Base-by-base conservation (phyloP, 202 grass and related monocot genomes). In the Digitaria exilis region DNA sequence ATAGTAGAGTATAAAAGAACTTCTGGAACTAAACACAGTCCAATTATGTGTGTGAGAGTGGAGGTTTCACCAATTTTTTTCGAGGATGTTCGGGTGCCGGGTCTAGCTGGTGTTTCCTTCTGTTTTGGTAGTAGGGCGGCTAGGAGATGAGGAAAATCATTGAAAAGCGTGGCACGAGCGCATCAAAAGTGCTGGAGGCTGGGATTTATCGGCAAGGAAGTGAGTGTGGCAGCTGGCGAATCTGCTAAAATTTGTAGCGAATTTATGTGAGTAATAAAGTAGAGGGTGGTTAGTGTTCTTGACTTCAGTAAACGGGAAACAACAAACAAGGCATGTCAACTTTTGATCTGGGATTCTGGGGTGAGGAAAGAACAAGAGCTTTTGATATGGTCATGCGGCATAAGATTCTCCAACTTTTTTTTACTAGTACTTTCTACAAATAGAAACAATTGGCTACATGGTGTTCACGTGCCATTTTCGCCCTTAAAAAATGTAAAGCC, bases 391-490 rank as follows among this genome's bases (percentile, higher is more conserved):
- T 26, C 76, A 62, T 69, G 1, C 30, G 55, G 54, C 63, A 75
- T 30, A 65, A 69, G 70, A 76, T 29, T 81, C 34, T 61, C 50
- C 6, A 0, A 4, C 19, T 45, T 89, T 71, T 85, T 69, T 83
- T 64, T 71, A 48, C 63, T 65, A 8, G 34, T 46, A 4, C 26
- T 56, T 55, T 45, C 34, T 81, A 10, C 62, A 55, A 12, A 29
- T 56, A 71, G 82, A 81, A 70, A 71, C 55, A 55, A 39, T 62
- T 84, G 61, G 15, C 62, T 84, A 69, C 42, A 84, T 84, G 81
- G 44, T 41, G 69, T 24, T 75, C 87, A 88, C 69, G 81, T 84
- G 81, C 49, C 50, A 17, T 13, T 57, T 25, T 15, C 35, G 57
- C 26, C 6, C 3, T n/a, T 26, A 2, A 64, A 50, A 28, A 61